phyloP scores from a whole-genome alignment of 2,329 filamentous ascomycete species.

The Colletotrichum cordylinicola region DNA sequence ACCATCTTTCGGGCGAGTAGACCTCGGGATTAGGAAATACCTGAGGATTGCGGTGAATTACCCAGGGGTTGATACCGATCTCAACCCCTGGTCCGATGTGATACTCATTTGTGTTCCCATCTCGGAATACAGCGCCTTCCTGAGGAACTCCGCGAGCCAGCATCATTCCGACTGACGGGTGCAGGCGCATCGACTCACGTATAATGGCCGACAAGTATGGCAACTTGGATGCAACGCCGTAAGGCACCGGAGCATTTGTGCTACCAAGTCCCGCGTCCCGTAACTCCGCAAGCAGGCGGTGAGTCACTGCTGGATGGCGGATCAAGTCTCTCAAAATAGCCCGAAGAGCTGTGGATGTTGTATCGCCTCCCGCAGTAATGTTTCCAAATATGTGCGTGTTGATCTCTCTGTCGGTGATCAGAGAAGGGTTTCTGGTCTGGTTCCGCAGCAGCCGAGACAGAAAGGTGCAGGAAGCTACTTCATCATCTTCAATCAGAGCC shows the following conservation, averaged over 20 bases:
- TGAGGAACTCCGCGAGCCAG: background rate
- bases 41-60: background rate
- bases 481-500: background rate
- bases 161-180: background rate
- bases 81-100: background rate
- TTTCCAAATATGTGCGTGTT: slow-evolving; percentile 1
- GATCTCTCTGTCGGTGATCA: slow-evolving; percentile 8
- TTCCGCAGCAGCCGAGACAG: background rate
- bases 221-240: background rate
- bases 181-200: background rate
- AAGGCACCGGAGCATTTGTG: background rate
- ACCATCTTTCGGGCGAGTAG: background rate
- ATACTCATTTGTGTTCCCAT: background rate
- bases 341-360: background rate
- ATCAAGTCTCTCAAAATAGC: background rate
- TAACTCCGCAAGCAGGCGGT: background rate
- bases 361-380: background rate
- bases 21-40: background rate
- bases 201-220: background rate
- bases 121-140: background rate
- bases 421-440: background rate
- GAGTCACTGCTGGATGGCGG: background rate
- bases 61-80: background rate
- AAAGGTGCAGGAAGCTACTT: background rate
- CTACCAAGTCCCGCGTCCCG: background rate